A percentile compares a stretch with the other conserved stretches of the same genome.
These are phyloP conservation scores for Stipa capillata DNA, from an alignment of 176 grass and related monocot genomes.

Conservation along the genomic window DNA sequence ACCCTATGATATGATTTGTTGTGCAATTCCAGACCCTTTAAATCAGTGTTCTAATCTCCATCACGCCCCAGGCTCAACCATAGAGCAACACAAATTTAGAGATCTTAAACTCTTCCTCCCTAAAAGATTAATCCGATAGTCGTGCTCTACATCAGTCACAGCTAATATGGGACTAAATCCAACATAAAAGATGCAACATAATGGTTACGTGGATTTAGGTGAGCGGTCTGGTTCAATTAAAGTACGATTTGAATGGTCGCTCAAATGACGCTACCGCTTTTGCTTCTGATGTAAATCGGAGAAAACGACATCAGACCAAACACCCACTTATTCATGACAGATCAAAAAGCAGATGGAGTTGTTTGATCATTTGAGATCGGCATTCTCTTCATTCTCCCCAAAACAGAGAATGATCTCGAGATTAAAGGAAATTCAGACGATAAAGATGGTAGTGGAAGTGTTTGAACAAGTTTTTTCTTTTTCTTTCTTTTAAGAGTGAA, in stretches of 20 bases:
- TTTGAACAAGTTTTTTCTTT: too few relatives aligned
- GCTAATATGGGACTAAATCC: too few relatives aligned
- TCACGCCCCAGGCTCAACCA: too few relatives aligned
- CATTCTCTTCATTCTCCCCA: background rate
- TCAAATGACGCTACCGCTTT: background rate
- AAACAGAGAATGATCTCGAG: background rate
- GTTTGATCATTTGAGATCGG: background rate
- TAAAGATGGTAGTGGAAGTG: background rate
- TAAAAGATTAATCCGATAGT: too few relatives aligned
- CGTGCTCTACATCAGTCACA: too few relatives aligned
- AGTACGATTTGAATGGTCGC: background rate
- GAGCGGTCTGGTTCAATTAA: background rate
- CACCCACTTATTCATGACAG: background rate
- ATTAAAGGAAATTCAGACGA: background rate
- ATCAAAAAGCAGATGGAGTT: background rate
- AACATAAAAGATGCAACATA: background rate
- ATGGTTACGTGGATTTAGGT: background rate
- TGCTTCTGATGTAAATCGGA: background rate
- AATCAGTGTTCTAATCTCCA: too few relatives aligned
- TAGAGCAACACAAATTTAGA: too few relatives aligned
- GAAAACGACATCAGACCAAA: constrained; percentile 33
- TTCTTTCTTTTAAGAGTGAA: too few relatives aligned
- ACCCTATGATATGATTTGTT: too few relatives aligned
- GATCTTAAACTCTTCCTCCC: too few relatives aligned
- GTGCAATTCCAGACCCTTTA: too few relatives aligned